Conservation (phyloP, 1,284 basidiomycete species). For the Cystobasidium slooffiae region DNA sequence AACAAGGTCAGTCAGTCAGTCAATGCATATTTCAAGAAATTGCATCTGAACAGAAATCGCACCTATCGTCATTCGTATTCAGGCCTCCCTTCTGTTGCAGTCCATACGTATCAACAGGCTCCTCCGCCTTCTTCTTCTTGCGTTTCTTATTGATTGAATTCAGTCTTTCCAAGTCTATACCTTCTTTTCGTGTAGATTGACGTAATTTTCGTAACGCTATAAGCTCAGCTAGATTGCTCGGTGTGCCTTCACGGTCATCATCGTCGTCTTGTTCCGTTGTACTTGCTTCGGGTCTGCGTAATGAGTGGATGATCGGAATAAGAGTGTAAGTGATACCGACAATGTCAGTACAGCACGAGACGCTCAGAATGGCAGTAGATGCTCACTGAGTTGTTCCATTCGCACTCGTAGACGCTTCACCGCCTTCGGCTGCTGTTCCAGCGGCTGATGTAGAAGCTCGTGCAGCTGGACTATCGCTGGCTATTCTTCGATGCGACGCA, state of each 20-base stretch:
- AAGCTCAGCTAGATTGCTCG: conserved; percentile 70
- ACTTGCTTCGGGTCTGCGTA: conserved; percentile 17
- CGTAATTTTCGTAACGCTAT: conserved; percentile 80
- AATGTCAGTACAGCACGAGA: background rate
- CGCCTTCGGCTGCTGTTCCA: too few species aligned
- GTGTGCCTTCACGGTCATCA: conserved; percentile 41
- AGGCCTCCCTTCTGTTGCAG: conserved; percentile 44
- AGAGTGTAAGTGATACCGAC: too few species aligned
- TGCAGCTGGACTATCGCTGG: conserved; percentile 16
- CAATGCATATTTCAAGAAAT: background rate
- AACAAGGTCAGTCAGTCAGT: background rate
- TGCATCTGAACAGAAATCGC: background rate
- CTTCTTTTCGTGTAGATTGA: conserved; percentile 66
- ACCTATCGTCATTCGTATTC: conserved; percentile 26
- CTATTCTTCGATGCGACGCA: conserved; percentile 11
- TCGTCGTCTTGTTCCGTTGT: conserved; percentile 23
- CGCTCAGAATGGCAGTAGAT: background rate
- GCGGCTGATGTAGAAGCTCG: background rate
- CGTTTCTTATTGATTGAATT: conserved; percentile 81
- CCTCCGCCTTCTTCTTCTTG: conserved; percentile 58
- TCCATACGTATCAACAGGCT: conserved; percentile 46
- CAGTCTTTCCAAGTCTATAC: conserved; percentile 83
- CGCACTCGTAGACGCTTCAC: too few species aligned
- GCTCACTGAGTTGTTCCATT: conserved; percentile 5
- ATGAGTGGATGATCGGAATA: background rate